phyloP scores from a whole-genome alignment of 192 early-diverging fungal genomes.

The Coemansia sp. region DNA sequence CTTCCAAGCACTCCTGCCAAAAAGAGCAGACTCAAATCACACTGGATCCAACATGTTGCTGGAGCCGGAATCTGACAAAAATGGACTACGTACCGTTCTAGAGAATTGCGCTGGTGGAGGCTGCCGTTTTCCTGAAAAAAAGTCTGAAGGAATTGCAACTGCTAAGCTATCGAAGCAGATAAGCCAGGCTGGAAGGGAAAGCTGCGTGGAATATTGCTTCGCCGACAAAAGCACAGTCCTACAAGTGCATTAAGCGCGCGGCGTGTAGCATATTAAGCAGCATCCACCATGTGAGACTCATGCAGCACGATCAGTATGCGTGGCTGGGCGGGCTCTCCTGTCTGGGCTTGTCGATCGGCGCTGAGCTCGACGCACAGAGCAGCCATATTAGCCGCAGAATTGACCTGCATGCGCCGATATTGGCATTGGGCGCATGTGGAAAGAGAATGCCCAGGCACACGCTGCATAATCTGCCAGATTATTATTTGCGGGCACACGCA shows the following conservation, averaged over 20 bases:
- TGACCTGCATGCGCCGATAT: neutral
- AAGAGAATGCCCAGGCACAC: neutral
- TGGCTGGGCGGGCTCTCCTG: neutral
- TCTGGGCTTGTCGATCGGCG: constrained; percentile 1
- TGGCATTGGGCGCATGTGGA: neutral
- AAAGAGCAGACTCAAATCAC: no score
- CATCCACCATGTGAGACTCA: neutral
- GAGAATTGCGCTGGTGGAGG: neutral
- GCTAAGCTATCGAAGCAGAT: neutral
- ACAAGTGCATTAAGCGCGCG: neutral
- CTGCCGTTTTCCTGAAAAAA: no score
- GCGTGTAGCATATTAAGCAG: neutral
- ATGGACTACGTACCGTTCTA: neutral
- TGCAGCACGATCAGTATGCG: neutral
- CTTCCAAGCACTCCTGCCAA: no score
- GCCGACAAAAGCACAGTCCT: neutral
- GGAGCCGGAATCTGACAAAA: no score
- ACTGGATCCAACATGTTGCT: no score
- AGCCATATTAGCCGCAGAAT: neutral
- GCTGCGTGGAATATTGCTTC: neutral
- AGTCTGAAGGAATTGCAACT: neutral
- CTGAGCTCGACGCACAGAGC: neutral
- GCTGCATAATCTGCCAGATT: neutral
- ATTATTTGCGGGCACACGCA: neutral
- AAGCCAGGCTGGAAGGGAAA: neutral